Conservation (phyloP, 495 filamentous ascomycete genomes). For the Immersiella caudata region DNA sequence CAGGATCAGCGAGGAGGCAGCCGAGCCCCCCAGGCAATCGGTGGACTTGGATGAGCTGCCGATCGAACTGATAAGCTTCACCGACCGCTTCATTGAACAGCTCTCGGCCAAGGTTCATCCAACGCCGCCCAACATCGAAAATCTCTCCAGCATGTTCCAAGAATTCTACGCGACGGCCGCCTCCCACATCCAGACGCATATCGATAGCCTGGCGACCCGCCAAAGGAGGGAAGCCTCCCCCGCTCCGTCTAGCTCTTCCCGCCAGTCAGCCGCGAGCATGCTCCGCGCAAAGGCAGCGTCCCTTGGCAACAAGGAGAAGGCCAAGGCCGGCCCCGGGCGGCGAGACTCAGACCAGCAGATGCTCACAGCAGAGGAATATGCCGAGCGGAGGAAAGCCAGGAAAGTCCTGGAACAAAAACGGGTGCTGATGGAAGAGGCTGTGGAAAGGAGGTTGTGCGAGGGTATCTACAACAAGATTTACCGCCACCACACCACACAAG, state of each 20-base stretch:
- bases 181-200: conserved; percentile 83
- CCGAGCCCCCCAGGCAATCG: conserved; percentile 58
- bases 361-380: conserved; percentile 85
- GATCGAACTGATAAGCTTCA: conserved; percentile 86
- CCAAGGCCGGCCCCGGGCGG: conserved; percentile 39
- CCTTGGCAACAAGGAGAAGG: conserved; percentile 53
- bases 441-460: conserved; percentile 87
- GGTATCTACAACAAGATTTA: conserved; percentile 84
- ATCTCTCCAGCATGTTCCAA: conserved; percentile 85
- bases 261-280: conserved; percentile 55
- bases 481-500: conserved; percentile 87
- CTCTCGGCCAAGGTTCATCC: conserved; percentile 85
- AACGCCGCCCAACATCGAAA: conserved; percentile 80
- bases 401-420: conserved; percentile 76
- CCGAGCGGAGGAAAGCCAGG: conserved; percentile 74
- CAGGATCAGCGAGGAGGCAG: conserved; percentile 53
- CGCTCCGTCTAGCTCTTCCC: conserved; percentile 51
- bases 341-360: conserved; percentile 74
- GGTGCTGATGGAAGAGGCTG: conserved; percentile 81
- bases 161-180: conserved; percentile 88
- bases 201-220: conserved; percentile 74
- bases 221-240: conserved; percentile 66
- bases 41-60: conserved; percentile 83
- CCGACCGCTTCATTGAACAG: conserved; percentile 93
- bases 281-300: conserved; percentile 56